These are phyloP conservation scores for Oxytropis ochrocephala DNA, from an alignment of 306 rosid species.

Conservation along the genomic window DNA sequence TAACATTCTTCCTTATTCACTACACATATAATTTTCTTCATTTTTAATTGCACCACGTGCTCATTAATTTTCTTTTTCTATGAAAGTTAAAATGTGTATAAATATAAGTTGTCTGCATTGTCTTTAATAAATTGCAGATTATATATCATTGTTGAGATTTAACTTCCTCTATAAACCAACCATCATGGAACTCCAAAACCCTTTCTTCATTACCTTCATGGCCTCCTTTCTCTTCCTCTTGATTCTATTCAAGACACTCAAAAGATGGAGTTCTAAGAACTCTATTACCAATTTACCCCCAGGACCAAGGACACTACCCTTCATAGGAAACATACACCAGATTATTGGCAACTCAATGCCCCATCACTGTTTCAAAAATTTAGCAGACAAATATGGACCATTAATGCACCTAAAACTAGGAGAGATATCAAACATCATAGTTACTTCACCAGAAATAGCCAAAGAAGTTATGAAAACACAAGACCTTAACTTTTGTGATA, in stretches of 20 bases:
- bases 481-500: background rate
- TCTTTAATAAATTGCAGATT: background rate
- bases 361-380: background rate
- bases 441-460: slow-evolving; percentile 12
- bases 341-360: background rate
- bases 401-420: slow-evolving; percentile 27
- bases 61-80: no score
- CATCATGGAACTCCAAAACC: slow-evolving; percentile 1
- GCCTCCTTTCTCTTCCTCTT: background rate
- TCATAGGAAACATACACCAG: slow-evolving; percentile 20
- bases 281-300: slow-evolving; percentile 6
- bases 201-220: background rate
- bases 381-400: slow-evolving; percentile 17
- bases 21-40: no score
- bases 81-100: no score
- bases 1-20: no score
- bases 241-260: background rate
- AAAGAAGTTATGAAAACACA: slow-evolving; percentile 11
- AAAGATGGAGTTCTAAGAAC: background rate
- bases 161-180: background rate
- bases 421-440: slow-evolving; percentile 13
- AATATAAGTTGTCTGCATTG: background rate
- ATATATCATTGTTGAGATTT: background rate
- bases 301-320: slow-evolving; percentile 16
- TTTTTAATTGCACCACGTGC: no score